phyloP scores from a whole-genome alignment of 805 yeast genomes.

The Ogataea siamensis region DNA sequence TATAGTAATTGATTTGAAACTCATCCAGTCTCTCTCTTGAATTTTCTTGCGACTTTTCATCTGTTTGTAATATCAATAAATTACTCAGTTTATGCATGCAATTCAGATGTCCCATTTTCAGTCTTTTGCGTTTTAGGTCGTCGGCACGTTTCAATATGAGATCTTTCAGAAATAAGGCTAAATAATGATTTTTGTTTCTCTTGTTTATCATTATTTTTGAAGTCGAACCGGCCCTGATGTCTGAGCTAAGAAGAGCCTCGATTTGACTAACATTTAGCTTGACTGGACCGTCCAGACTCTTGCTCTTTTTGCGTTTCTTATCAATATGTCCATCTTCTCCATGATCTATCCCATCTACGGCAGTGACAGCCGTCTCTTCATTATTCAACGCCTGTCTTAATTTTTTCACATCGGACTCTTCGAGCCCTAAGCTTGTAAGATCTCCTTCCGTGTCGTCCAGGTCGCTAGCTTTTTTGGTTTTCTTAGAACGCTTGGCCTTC shows the following conservation, averaged over 20 bases:
- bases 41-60: constrained; percentile 1
- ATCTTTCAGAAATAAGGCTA: constrained; percentile 31
- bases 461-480: constrained; percentile 13
- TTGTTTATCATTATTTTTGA: constrained; percentile 26
- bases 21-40: constrained; percentile 13
- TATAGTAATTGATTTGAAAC: constrained; percentile 23
- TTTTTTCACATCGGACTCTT: constrained; percentile 1
- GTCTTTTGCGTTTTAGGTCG: constrained; percentile 21
- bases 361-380: not conserved
- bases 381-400: not conserved
- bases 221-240: constrained; percentile 24
- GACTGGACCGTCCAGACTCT: constrained; percentile 20
- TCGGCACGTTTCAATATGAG: constrained; percentile 21
- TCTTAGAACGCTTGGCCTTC: constrained; percentile 7
- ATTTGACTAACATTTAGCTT: constrained; percentile 19
- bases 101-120: constrained; percentile 27
- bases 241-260: constrained; percentile 25
- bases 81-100: constrained; percentile 17
- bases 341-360: not conserved
- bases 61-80: constrained; percentile 15
- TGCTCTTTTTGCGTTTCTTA: constrained; percentile 11
- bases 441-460: constrained; percentile 7
- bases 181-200: constrained; percentile 26
- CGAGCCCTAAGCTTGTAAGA: not conserved
- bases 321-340: constrained; percentile 13